Percentiles rank a stretch among this genome's conserved stretches.
phyloP scores from a whole-genome alignment of 1,284 basidiomycete species.

The Stereum hirsutum region DNA sequence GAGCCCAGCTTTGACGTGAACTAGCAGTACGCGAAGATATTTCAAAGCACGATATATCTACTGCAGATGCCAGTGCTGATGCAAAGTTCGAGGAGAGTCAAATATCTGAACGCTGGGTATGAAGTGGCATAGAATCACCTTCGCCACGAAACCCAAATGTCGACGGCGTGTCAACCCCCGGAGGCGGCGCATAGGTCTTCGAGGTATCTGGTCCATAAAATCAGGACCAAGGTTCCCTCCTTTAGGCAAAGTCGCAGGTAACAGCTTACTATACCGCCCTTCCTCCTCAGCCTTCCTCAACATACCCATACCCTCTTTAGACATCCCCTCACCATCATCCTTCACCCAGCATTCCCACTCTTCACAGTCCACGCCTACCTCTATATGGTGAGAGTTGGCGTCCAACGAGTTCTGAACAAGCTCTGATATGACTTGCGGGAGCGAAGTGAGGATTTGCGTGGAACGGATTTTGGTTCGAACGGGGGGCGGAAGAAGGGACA shows the following conservation, averaged over 20 bases:
- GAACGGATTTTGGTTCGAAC: slow-evolving; percentile 70
- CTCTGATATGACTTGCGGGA: slow-evolving; percentile 73
- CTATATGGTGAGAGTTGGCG: slow-evolving; percentile 50
- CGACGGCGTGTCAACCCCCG: slow-evolving; percentile 38
- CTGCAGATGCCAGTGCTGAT: slow-evolving; percentile 83
- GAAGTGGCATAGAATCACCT: slow-evolving; percentile 39
- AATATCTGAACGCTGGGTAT: not conserved
- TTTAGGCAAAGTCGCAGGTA: not conserved
- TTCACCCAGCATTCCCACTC: slow-evolving; percentile 76
- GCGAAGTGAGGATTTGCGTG: slow-evolving; percentile 72
- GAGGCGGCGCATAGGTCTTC: slow-evolving; percentile 44
- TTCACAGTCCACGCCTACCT: slow-evolving; percentile 56
- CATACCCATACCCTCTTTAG: slow-evolving; percentile 41
- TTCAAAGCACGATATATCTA: slow-evolving; percentile 66
- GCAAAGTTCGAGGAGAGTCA: not conserved
- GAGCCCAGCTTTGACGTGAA: slow-evolving; percentile 55
- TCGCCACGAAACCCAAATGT: slow-evolving; percentile 88
- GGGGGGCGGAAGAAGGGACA: slow-evolving; percentile 31
- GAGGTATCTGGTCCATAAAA: slow-evolving; percentile 45
- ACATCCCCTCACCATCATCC: slow-evolving; percentile 77
- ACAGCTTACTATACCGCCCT: slow-evolving; percentile 57
- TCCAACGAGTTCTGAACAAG: slow-evolving; percentile 81
- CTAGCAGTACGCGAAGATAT: slow-evolving; percentile 61
- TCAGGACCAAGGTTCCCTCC: slow-evolving; percentile 5
- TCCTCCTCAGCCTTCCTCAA: slow-evolving; percentile 41